Base-by-base conservation (phyloP, 1,284 basidiomycete genomes). In the Volvariella surrecta region DNA sequence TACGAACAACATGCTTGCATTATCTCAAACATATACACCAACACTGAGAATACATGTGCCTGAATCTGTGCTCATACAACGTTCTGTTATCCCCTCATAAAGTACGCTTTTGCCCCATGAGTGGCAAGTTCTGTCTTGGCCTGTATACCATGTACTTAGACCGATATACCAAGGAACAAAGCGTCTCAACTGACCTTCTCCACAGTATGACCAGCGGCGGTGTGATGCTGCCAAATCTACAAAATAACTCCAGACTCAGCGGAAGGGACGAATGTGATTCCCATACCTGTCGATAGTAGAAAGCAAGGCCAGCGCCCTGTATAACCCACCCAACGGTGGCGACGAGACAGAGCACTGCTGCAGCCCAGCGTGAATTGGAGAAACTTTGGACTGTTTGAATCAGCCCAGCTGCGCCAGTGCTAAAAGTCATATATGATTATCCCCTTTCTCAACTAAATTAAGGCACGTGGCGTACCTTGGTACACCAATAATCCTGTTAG, bases 401-500 rank as follows among this genome's bases (percentile, higher is more conserved):
- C 38, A 99, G 71, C n/a, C 96, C 95, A 9, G 90, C 92, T 32
- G 89, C 90, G 19, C 95, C 95, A 34, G 94, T 96, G 47, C 88
- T 86, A 51, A 45, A 50, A 37, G 28, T 30, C 45, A 45, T 35
- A 39, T 32, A 46, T 44, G 37, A 39, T 38, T 45, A 30, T n/a
- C 28, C 47, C 37, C 54, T 56, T 59, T 60, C 64, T 61, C 60
- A 35, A 35, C 6, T 6, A 7, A 61, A 60, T 49, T 56, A 59
- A 42, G 22, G 24, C 42, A 43, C 35, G 32, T 43, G 38, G 52
- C 54, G 51, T 66, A 80, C 80, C 78, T 75, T 53, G 88, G 89
- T 50, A 91, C 83, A 49, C 89, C 89, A 55, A 93, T 80, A 58
- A 88, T 82, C 88, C 89, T 91, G 62, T 48, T 52, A 56, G 57